A percentile compares a stretch with the other conserved stretches of the same genome.
These are phyloP conservation scores for Pseudogymnoascus pannorum DNA, from an alignment of 2,329 filamentous ascomycete species.

Conservation along the genomic window DNA sequence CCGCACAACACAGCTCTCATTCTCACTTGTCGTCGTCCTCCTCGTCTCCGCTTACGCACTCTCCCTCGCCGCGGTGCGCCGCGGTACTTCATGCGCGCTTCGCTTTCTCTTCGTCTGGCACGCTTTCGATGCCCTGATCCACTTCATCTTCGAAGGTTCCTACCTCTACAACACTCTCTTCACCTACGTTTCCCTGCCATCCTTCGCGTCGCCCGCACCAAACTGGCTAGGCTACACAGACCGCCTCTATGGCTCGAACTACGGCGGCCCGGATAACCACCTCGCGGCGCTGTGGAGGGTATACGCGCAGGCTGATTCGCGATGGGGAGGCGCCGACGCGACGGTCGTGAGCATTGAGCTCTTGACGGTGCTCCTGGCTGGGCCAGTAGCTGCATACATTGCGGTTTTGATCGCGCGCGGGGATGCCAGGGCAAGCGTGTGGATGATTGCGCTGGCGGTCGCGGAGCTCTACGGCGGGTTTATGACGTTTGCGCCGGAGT, in stretches of 20 bases:
- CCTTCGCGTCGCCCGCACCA: constrained; percentile 77
- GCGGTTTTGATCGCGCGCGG: constrained; percentile 52
- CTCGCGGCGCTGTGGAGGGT: constrained; percentile 62
- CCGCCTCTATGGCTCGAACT: constrained; percentile 46
- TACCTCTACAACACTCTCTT: constrained; percentile 96
- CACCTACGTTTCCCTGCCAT: constrained; percentile 33
- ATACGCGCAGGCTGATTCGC: constrained; percentile 55
- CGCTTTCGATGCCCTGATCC: constrained; percentile 83
- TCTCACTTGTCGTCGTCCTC: constrained; percentile 48
- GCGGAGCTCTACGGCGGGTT: constrained; percentile 62
- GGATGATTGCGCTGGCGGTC: constrained; percentile 59
- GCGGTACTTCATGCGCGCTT: constrained; percentile 42
- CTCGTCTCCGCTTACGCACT: constrained; percentile 41
- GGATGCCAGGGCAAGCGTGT: constrained; percentile 48
- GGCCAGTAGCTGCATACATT: constrained; percentile 51
- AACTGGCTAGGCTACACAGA: constrained; percentile 45
- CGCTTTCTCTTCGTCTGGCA: constrained; percentile 92
- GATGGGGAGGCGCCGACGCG: constrained; percentile 58
- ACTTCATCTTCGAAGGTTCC: constrained; percentile 82
- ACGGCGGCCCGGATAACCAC: constrained; percentile 46
- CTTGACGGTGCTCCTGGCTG: constrained; percentile 56
- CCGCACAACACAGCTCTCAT: constrained; percentile 50
- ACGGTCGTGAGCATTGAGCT: constrained; percentile 58
- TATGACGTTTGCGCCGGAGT: constrained; percentile 66
- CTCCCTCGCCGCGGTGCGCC: constrained; percentile 37